phyloP scores from a whole-genome alignment of 2,329 filamentous ascomycete genomes.

The Biscogniauxia marginata region DNA sequence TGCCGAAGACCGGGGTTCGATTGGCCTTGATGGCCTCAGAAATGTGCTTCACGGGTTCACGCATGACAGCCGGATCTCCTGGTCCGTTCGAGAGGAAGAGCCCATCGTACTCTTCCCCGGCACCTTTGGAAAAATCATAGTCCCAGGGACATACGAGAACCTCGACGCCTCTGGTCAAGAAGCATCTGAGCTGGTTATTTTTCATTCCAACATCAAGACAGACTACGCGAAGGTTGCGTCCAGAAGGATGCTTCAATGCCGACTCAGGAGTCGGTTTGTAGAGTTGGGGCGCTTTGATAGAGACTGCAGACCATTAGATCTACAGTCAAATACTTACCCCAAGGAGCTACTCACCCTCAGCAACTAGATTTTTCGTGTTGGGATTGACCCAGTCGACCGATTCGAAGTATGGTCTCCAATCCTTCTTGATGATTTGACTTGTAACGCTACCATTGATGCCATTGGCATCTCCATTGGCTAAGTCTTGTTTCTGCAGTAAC shows the following conservation, averaged over 20 bases:
- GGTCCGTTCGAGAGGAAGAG: slow-evolving; percentile 98
- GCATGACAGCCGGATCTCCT: slow-evolving; percentile 86
- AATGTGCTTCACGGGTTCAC: slow-evolving; percentile 77
- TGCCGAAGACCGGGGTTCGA: slow-evolving; percentile 87
- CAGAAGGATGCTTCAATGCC: slow-evolving; percentile 82
- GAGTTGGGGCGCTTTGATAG: slow-evolving; percentile 79
- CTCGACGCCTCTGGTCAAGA: slow-evolving; percentile 87
- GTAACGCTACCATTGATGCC: slow-evolving; percentile 39
- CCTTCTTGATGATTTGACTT: slow-evolving; percentile 37
- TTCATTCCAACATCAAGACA: slow-evolving; percentile 98
- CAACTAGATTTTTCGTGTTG: slow-evolving; percentile 88
- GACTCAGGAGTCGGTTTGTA: slow-evolving; percentile 73
- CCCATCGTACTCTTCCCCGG: slow-evolving; percentile 85
- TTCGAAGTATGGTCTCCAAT: slow-evolving; percentile 65
- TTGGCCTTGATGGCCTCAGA: slow-evolving; percentile 72
- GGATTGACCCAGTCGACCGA: slow-evolving; percentile 86
- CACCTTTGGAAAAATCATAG: slow-evolving; percentile 78
- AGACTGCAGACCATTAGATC: slow-evolving; percentile 64
- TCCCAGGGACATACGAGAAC: slow-evolving; percentile 95
- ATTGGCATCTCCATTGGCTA: slow-evolving; percentile 43
- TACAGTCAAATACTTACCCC: slow-evolving; percentile 17
- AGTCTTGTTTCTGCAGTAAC: slow-evolving; percentile 64
- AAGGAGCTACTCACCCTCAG: slow-evolving; percentile 70
- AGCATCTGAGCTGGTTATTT: slow-evolving; percentile 94
- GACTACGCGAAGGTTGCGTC: slow-evolving; percentile 80